phyloP scores from a whole-genome alignment of 441 rosid species.

The Mallotus repandus region DNA sequence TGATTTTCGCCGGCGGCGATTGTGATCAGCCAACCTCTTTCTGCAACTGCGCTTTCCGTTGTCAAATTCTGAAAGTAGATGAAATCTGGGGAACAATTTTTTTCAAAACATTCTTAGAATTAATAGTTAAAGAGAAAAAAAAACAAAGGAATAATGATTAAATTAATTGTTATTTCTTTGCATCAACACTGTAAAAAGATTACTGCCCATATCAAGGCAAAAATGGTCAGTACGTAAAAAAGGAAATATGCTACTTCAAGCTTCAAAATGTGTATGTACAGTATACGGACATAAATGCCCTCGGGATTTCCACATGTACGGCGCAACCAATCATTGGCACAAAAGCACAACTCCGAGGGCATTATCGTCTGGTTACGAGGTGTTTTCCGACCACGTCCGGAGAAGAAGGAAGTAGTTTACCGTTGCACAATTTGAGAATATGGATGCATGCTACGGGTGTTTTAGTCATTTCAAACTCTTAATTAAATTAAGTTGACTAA shows the following conservation, averaged over 20 bases:
- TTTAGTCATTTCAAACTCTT: constrained; percentile 20
- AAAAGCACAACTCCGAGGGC: constrained; percentile 25
- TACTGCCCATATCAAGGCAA: not conserved
- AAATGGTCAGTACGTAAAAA: not conserved
- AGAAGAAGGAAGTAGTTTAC: not conserved
- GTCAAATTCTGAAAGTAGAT: constrained; percentile 83
- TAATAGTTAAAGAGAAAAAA: not conserved
- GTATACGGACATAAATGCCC: constrained; percentile 41
- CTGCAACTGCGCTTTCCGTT: constrained; percentile 98
- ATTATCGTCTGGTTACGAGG: constrained; percentile 13
- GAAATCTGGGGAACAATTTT: constrained; percentile 57
- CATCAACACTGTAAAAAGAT: no score
- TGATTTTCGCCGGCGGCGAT: constrained; percentile 85
- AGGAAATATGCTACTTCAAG: not conserved
- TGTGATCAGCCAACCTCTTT: constrained; percentile 90
- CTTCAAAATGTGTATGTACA: not conserved
- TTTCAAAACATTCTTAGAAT: not conserved
- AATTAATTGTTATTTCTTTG: no score
- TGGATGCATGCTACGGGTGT: constrained; percentile 16
- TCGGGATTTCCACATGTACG: constrained; percentile 40
- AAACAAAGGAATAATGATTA: not conserved
- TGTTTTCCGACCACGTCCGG: not conserved
- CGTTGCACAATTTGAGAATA: not conserved
- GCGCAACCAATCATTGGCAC: constrained; percentile 33
- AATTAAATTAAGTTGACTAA: not conserved